Conservation (phyloP, 495 filamentous ascomycete species). For the Rusavskia elegans region DNA sequence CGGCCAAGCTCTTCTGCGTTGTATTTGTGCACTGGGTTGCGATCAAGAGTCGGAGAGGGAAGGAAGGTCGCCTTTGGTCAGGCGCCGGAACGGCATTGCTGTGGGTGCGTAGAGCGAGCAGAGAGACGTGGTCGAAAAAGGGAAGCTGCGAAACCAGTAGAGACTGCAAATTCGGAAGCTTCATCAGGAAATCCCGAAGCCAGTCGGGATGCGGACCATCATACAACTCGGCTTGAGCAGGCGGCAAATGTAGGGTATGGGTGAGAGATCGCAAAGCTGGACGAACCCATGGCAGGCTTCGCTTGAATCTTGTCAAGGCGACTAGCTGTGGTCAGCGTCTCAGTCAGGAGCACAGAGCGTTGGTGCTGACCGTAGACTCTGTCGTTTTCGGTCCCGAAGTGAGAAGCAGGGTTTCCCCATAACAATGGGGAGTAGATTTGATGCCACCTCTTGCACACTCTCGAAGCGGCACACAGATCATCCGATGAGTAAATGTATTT, state of each 20-base stretch:
- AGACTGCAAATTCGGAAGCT: slow-evolving; percentile 42
- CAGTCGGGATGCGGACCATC: slow-evolving; percentile 43
- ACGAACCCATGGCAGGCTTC: slow-evolving; percentile 39
- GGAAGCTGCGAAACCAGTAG: slow-evolving; percentile 44
- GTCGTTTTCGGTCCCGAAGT: slow-evolving; percentile 48
- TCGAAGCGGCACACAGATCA: slow-evolving; percentile 40
- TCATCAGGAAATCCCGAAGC: slow-evolving; percentile 45
- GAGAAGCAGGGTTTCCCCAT: slow-evolving; percentile 51
- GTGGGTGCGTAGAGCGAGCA: slow-evolving; percentile 28
- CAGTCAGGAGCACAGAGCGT: not conserved
- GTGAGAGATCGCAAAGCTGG: slow-evolving; percentile 37
- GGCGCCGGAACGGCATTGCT: not conserved
- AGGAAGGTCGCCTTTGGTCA: slow-evolving; percentile 11
- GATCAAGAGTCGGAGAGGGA: slow-evolving; percentile 35
- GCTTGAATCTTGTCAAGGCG: slow-evolving; percentile 45
- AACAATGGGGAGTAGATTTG: slow-evolving; percentile 42
- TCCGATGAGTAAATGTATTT: slow-evolving; percentile 36
- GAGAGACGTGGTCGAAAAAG: slow-evolving; percentile 48
- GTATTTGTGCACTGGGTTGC: slow-evolving; percentile 42
- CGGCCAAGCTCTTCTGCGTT: slow-evolving; percentile 35
- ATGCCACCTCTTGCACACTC: slow-evolving; percentile 45
- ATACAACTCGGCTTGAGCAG: slow-evolving; percentile 49
- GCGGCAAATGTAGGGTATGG: slow-evolving; percentile 52
- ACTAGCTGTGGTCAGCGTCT: slow-evolving; percentile 21
- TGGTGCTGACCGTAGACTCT: slow-evolving; percentile 37